Evolutionary conservation across 331 rosid genomes (phyloP).

Genomic region (Erythrophleum ivorense): DNA sequence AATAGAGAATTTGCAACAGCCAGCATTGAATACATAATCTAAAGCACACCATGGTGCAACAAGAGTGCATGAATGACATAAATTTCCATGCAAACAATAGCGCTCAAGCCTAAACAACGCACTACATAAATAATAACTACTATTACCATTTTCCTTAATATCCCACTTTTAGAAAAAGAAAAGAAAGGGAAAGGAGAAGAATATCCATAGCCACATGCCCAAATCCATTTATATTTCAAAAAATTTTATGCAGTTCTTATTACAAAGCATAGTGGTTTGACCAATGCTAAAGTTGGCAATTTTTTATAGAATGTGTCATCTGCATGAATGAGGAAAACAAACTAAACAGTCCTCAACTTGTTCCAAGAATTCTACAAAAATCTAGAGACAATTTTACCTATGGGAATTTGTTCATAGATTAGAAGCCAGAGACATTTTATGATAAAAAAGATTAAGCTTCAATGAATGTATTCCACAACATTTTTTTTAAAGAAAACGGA

Average conservation of each 20-base stretch:
- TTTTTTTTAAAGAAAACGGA: background rate
- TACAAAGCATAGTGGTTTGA: background rate
- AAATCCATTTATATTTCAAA: background rate
- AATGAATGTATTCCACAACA: background rate
- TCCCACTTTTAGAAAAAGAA: no score
- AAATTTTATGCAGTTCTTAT: background rate
- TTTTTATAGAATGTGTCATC: background rate
- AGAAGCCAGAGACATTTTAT: background rate
- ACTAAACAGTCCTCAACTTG: background rate
- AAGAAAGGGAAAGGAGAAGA: background rate
- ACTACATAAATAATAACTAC: background rate
- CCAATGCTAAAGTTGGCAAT: background rate
- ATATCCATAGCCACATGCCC: background rate
- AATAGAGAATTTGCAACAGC: background rate
- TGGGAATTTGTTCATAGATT: background rate
- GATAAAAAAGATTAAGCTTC: background rate
- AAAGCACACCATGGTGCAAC: background rate
- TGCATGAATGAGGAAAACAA: background rate
- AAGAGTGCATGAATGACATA: conserved; percentile 16
- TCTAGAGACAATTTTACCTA: background rate
- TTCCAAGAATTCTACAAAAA: conserved; percentile 14
- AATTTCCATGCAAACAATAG: conserved; percentile 1
- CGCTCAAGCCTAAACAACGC: background rate
- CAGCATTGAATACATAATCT: conserved; percentile 5
- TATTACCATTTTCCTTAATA: background rate